A percentile compares a stretch with the other conserved stretches of the same genome.
These are phyloP conservation scores for Fusarium luffae DNA, from an alignment of 2,329 filamentous ascomycete species.

Conservation along the genomic window DNA sequence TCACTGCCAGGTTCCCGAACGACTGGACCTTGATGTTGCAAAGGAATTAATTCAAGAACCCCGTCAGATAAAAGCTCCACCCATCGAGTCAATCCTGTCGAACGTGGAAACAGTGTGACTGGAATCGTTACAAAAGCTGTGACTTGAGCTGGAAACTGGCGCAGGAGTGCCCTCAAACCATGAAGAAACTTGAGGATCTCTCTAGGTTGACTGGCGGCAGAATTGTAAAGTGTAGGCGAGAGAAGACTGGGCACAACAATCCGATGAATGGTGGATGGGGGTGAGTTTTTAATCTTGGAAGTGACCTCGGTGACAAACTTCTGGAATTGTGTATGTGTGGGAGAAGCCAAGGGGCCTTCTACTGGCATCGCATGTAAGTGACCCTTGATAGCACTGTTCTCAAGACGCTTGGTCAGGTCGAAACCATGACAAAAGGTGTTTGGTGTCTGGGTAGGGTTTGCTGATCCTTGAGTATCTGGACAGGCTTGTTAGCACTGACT, in stretches of 20 bases:
- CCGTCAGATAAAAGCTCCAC: conserved; percentile 87
- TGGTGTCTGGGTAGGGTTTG: conserved; percentile 37
- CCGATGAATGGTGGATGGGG: conserved; percentile 76
- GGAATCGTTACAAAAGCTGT: conserved; percentile 83
- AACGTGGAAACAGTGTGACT: conserved; percentile 80
- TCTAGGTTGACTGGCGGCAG: conserved; percentile 74
- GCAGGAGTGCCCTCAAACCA: conserved; percentile 77
- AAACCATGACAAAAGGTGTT: conserved; percentile 76
- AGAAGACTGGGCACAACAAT: conserved; percentile 87
- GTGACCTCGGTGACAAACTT: conserved; percentile 70
- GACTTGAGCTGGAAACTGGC: conserved; percentile 71
- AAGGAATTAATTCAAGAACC: conserved; percentile 83
- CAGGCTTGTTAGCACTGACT: not conserved
- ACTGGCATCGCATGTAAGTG: conserved; percentile 63
- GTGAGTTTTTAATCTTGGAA: conserved; percentile 65
- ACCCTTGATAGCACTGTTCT: conserved; percentile 60
- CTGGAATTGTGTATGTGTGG: conserved; percentile 59
- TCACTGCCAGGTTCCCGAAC: conserved; percentile 69
- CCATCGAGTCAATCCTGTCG: conserved; percentile 82
- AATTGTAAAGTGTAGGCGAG: conserved; percentile 85
- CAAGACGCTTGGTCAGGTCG: conserved; percentile 74
- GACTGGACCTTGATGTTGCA: conserved; percentile 67
- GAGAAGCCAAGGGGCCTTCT: conserved; percentile 42
- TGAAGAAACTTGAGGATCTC: conserved; percentile 86
- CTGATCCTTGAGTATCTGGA: conserved; percentile 35